A percentile compares a stretch with the other conserved stretches of the same genome.
Conservation (phyloP, 148 eudicot genomes). For the Heliamphora exappendiculata region DNA sequence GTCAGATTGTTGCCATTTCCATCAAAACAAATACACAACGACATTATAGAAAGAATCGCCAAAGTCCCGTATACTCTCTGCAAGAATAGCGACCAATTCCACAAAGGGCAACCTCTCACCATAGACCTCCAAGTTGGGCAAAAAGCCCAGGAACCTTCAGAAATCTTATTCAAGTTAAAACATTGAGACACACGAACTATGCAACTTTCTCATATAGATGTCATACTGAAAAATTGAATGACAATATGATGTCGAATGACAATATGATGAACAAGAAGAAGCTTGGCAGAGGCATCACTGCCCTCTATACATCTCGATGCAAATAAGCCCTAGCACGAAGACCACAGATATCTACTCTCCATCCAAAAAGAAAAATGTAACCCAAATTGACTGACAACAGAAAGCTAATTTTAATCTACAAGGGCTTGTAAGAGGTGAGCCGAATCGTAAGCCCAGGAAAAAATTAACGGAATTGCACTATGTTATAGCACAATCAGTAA, state of each 20-base stretch:
- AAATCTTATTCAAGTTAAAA: constrained; percentile 71
- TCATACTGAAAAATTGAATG: constrained; percentile 13
- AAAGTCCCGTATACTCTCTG: no score
- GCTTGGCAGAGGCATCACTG: no score
- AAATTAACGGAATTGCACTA: neutral
- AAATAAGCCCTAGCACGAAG: neutral
- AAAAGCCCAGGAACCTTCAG: constrained; percentile 81
- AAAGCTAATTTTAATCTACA: neutral
- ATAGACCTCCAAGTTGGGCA: constrained; percentile 84
- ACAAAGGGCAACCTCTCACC: constrained; percentile 86
- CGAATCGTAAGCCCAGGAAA: neutral
- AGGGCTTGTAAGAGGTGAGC: neutral
- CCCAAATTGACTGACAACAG: neutral
- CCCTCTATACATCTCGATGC: neutral
- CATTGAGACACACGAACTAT: constrained; percentile 34
- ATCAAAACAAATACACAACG: constrained; percentile 62
- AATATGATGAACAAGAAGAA: neutral
- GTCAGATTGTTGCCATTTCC: constrained; percentile 71
- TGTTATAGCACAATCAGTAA: neutral
- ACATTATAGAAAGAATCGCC: no score
- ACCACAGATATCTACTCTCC: no score
- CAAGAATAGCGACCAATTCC: constrained; percentile 74
- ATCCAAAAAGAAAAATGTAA: neutral
- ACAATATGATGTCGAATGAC: no score
- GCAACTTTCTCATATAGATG: constrained; percentile 32